Conservation (phyloP, 768 basidiomycete genomes). For the Chalciporus piperatus region DNA sequence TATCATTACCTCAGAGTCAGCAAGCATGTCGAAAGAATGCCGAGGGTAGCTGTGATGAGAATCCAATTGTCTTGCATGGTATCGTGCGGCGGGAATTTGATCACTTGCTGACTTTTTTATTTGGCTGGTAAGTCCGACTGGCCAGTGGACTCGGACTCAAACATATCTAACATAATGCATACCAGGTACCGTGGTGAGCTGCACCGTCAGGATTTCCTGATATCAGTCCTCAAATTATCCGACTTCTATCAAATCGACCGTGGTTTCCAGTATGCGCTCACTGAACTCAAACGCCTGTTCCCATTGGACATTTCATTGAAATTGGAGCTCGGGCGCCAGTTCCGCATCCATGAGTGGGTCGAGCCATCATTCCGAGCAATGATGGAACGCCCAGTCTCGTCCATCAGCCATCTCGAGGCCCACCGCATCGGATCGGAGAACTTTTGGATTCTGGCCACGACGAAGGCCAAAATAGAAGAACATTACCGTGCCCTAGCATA, state of each 20-base stretch:
- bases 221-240: constrained; percentile 3
- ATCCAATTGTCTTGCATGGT: constrained; percentile 1
- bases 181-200: constrained; percentile 7
- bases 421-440: neutral
- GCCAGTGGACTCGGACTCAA: too few relatives aligned
- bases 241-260: constrained; percentile 1
- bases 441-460: neutral
- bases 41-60: constrained; percentile 3
- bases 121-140: neutral
- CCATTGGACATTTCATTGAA: neutral
- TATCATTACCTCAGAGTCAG: neutral
- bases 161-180: neutral
- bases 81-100: neutral
- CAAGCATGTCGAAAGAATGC: neutral
- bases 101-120: neutral
- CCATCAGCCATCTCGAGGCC: neutral
- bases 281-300: neutral
- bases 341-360: constrained; percentile 9
- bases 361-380: constrained; percentile 2
- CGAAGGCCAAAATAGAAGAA: neutral
- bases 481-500: constrained; percentile 1
- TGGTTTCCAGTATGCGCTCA: constrained; percentile 5
- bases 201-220: neutral
- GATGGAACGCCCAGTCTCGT: constrained; percentile 5
- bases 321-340: constrained; percentile 5